Percentiles rank a stretch among this genome's conserved stretches.
Conservation (phyloP, 768 basidiomycete species). For the Kwoniella sp. region DNA sequence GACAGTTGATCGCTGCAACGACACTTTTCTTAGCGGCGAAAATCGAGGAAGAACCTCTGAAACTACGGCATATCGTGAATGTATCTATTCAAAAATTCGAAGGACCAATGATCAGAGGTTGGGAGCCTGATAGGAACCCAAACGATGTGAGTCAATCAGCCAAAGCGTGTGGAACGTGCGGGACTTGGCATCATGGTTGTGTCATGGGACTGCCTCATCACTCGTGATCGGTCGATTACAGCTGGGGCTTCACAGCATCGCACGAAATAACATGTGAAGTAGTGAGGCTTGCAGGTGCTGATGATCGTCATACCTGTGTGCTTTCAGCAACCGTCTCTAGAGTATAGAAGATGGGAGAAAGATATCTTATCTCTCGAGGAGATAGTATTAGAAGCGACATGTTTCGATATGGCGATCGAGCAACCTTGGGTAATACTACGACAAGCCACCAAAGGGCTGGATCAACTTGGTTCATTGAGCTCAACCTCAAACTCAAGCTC, state of each 20-base stretch:
- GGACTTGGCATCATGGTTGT: too few relatives aligned
- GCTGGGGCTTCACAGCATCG: too few relatives aligned
- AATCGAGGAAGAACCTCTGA: constrained; percentile 48
- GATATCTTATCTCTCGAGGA: constrained; percentile 49
- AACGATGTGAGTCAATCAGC: constrained; percentile 19
- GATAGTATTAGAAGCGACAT: constrained; percentile 46
- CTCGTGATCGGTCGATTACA: too few relatives aligned
- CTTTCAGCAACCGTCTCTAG: constrained; percentile 19
- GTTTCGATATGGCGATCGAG: constrained; percentile 52
- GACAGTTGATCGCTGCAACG: constrained; percentile 45
- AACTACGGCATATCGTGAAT: constrained; percentile 40
- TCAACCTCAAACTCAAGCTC: not conserved
- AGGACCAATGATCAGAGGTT: not conserved
- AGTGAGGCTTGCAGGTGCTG: too few relatives aligned
- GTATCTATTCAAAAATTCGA: constrained; percentile 34
- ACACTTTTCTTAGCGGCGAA: constrained; percentile 54
- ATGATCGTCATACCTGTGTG: not conserved
- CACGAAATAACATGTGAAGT: too few relatives aligned
- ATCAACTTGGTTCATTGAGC: not conserved
- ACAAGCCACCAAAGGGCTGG: constrained; percentile 19
- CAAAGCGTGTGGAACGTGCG: too few relatives aligned
- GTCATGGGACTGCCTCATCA: too few relatives aligned
- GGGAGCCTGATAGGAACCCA: constrained; percentile 19
- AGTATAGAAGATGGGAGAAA: constrained; percentile 35
- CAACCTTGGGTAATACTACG: constrained; percentile 30